Percentiles rank a stretch among this genome's conserved stretches.
Evolutionary conservation across 768 basidiomycete species (phyloP).

Genomic region (Tubosaeta sp.): DNA sequence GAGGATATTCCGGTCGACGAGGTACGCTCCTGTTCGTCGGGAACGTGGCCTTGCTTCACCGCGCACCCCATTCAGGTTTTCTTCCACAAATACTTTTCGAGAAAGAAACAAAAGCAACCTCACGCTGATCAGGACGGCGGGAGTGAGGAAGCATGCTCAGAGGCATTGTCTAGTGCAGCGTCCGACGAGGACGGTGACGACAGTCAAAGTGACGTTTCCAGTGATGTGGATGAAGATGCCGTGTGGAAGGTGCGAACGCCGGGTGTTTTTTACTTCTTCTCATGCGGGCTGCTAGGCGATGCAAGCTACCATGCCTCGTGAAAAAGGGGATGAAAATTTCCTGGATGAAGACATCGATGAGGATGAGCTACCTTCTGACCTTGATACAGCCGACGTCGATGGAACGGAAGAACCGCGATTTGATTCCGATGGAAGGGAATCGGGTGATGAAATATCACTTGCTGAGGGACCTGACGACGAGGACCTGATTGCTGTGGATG

Average conservation of each 20-base stretch:
- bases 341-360: slow-evolving; percentile 32
- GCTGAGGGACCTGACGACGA: slow-evolving; percentile 70
- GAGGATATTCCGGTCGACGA: slow-evolving; percentile 85
- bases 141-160: slow-evolving; percentile 13
- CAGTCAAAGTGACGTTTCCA: slow-evolving; percentile 36
- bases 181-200: slow-evolving; percentile 15
- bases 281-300: slow-evolving; percentile 55
- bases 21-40: slow-evolving; percentile 34
- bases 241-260: slow-evolving; percentile 75
- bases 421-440: slow-evolving; percentile 31
- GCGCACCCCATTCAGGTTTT: slow-evolving; percentile 53
- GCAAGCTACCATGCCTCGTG: slow-evolving; percentile 78
- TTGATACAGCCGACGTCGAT: slow-evolving; percentile 29
- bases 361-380: slow-evolving; percentile 26
- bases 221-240: slow-evolving; percentile 59
- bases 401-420: slow-evolving; percentile 26
- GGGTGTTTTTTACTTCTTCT: not conserved
- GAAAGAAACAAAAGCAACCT: slow-evolving; percentile 56
- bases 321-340: slow-evolving; percentile 44
- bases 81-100: slow-evolving; percentile 86
- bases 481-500: slow-evolving; percentile 56
- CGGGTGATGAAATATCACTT: slow-evolving; percentile 47
- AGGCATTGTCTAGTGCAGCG: slow-evolving; percentile 19
- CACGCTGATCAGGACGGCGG: slow-evolving; percentile 37
- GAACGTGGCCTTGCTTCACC: not conserved